Base-by-base conservation (phyloP, 352 stramenopile genomes). In the Aphanomyces euteiches region DNA sequence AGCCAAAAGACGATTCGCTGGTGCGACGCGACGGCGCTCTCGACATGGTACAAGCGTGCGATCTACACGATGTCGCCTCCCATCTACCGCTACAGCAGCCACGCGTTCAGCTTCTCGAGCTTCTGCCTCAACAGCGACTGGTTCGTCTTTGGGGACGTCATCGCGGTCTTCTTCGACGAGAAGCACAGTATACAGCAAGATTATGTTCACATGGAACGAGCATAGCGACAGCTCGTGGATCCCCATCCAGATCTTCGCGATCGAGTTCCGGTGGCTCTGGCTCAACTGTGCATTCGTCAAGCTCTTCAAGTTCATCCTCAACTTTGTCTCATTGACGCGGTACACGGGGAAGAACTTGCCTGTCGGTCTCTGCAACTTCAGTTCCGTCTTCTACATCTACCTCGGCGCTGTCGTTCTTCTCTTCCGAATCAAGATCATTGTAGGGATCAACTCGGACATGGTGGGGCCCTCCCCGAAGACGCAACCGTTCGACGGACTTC, bases 81-180 rank as follows among this genome's bases (percentile, higher is more conserved):
- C 6, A 19, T 61, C 13, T 61, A 45, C 28, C 64, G 64, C 8
- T 70, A 70, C 19, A 8, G 7, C 5, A 58, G 40, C 28, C 3
- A 34, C n/a, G n/a, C 64, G n/a, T 13, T 70, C 15, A 39, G 19
- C 17, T 40, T 70, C 37, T 70, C 64, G 19, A 21, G 34, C 47
- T 70, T 70, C 60, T 61, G 19, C 38, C 60, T 59, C 64, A 70
- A 70, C 54, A 59, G 64, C 64, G 64, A 70, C 54, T 3, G 2
- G 34, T 70, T 70, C 40, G 64, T 70, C 47, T 6, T 70, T 8
- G 17, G 10, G 37, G 60, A 70, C 54, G 3, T 54, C 3, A 47
- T 37, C 54, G 64, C 64, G 0, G 64, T 70, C 5, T 3, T 70
- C 4, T 39, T 70, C 2, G 64, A 70, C 47, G 50, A 59, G 47